Percentiles rank a stretch among this genome's conserved stretches.
These are phyloP conservation scores for Claviceps sp. DNA, from an alignment of 2,329 filamentous ascomycete species.

Conservation along the genomic window DNA sequence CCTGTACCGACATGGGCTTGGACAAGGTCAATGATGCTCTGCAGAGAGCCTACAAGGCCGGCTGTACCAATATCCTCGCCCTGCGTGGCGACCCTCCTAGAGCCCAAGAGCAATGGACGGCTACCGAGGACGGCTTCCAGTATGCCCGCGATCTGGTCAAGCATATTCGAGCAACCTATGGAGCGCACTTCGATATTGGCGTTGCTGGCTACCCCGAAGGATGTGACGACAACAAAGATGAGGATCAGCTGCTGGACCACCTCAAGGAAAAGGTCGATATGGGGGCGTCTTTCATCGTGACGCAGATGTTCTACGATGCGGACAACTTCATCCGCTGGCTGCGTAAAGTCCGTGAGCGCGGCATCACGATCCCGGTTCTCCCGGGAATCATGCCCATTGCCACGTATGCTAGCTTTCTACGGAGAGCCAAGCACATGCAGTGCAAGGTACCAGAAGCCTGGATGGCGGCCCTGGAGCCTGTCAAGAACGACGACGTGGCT, in stretches of 20 bases:
- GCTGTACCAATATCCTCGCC: slow-evolving; percentile 94
- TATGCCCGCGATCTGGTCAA: slow-evolving; percentile 86
- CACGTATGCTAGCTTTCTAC: slow-evolving; percentile 84
- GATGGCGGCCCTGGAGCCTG: slow-evolving; percentile 70
- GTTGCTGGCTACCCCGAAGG: slow-evolving; percentile 96
- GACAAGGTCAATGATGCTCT: slow-evolving; percentile 85
- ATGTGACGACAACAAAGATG: slow-evolving; percentile 81
- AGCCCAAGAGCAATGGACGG: slow-evolving; percentile 89
- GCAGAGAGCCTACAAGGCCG: slow-evolving; percentile 77
- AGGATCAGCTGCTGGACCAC: slow-evolving; percentile 75
- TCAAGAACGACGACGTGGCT: slow-evolving; percentile 92
- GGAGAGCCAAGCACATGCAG: slow-evolving; percentile 83
- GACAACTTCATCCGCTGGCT: slow-evolving; percentile 94
- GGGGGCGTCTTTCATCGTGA: slow-evolving; percentile 86
- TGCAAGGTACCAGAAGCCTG: slow-evolving; percentile 70
- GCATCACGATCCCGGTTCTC: slow-evolving; percentile 72
- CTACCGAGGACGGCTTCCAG: slow-evolving; percentile 71
- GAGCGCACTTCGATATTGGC: slow-evolving; percentile 78
- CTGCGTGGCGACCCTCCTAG: slow-evolving; percentile 85
- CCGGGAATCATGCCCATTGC: slow-evolving; percentile 83
- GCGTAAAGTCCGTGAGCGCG: slow-evolving; percentile 67
- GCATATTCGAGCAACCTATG: slow-evolving; percentile 65
- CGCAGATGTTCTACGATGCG: slow-evolving; percentile 98
- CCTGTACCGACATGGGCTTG: slow-evolving; percentile 93
- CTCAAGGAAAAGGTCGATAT: slow-evolving; percentile 95